Evolutionary conservation across 1,284 basidiomycete species (phyloP), one percentile per base, ranked within the genome.

Genomic region (Irpex lacteus): DNA sequence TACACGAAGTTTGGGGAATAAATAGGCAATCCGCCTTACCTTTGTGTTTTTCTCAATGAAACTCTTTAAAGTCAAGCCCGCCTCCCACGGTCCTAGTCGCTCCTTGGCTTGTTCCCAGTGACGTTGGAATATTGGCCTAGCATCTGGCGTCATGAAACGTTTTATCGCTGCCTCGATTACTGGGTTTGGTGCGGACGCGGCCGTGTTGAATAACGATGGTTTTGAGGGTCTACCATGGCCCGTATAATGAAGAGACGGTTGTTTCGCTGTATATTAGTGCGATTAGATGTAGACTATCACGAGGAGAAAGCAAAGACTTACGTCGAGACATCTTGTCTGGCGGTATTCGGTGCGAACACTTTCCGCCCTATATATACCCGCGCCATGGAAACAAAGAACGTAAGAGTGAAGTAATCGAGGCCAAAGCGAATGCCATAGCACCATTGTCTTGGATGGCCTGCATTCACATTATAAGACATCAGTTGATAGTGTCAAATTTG

Each of bases 51-150:
- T 61, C 55, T 64, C 63, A 19, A 64, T 61, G 26, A 64, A 64
- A 6, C 59, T 49, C 55, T 44, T 61, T 7, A 64, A 50, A 3
- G 63, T 64, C 26, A 61, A 47, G 4, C 63, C 63, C 9, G 63
- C 63, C 36, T 57, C 61, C 63, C 63, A 64, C 8, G 49, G 53
- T 2, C 63, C 63, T 5, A 64, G 60, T 34, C 60, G 63, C 36
- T 34, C 49, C 47, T 64, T 64, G 18, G 63, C 60, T 60, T 64
- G 59, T 18, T 64, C 63, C 63, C 63, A 64, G 32, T 64, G 63
- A 1, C 59, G 59, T 26, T 57, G 54, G 34, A 64, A 64, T 18
- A 61, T 64, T 59, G 60, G 60, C 34, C 60, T 52, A 5, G 63
- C 55, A 54, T 64, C 63, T 21, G 44, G 53, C n/a, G 60, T 60